Conservation (phyloP, 768 basidiomycete species). For the Hygrocybe punicea region DNA sequence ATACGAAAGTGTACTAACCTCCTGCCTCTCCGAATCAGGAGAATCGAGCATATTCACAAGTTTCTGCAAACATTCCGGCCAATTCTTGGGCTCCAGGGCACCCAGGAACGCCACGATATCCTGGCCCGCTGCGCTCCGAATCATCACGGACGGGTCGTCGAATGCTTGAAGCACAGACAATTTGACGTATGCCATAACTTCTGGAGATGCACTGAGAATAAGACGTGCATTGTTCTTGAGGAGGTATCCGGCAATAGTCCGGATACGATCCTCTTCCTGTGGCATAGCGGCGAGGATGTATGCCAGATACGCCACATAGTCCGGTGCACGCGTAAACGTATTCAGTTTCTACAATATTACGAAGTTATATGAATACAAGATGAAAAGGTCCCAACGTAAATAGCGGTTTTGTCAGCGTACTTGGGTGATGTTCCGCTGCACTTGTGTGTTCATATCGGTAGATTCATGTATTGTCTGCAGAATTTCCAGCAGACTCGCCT, state of each 20-base stretch:
- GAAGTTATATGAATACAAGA: constrained; percentile 17
- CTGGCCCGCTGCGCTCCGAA: constrained; percentile 91
- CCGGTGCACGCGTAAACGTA: constrained; percentile 80
- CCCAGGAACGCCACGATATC: constrained; percentile 89
- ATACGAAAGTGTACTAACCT: constrained; percentile 53
- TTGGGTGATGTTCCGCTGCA: constrained; percentile 77
- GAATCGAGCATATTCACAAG: constrained; percentile 80
- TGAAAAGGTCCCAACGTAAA: constrained; percentile 14
- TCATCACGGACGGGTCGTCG: constrained; percentile 75
- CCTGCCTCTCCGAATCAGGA: constrained; percentile 70
- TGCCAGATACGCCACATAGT: constrained; percentile 94
- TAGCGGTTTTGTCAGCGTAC: constrained; percentile 42
- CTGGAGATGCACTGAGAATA: constrained; percentile 62
- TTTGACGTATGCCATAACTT: constrained; percentile 73
- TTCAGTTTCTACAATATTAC: constrained; percentile 67
- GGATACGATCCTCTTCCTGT: constrained; percentile 85
- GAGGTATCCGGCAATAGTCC: constrained; percentile 93
- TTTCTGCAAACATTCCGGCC: constrained; percentile 91
- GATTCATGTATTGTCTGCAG: constrained; percentile 89
- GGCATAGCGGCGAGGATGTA: constrained; percentile 83
- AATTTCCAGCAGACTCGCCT: constrained; percentile 86
- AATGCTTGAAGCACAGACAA: constrained; percentile 76
- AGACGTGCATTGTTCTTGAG: constrained; percentile 93
- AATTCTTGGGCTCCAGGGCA: constrained; percentile 83
- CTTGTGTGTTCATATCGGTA: constrained; percentile 51